Base-by-base conservation (phyloP, 352 stramenopile species). In the Achlya hypogyna region DNA sequence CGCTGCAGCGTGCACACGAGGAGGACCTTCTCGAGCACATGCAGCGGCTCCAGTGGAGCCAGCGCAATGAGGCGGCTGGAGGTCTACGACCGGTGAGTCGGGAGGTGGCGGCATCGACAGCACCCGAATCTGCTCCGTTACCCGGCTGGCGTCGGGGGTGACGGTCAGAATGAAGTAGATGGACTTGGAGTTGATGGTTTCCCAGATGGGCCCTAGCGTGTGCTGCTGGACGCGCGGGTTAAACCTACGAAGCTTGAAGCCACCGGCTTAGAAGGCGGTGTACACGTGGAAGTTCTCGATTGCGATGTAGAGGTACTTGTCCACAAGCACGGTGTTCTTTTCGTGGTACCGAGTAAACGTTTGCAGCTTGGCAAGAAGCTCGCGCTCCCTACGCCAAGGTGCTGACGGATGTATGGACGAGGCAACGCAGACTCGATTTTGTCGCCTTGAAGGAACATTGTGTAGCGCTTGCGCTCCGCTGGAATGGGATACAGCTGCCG, bases 271-370 rank as follows among this genome's bases (percentile, higher is more conserved):
- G n/a, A n/a, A n/a, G n/a, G n/a, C n/a, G n/a, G 4, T 29, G 8
- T 52, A 91, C 82, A 53, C 69, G 69, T 89, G 78, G 29, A 87
- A 88, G 38, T 75, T 75, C 23, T 89, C 78, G 43, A 91, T 72
- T 23, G 78, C 72, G 12, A 91, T 23, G 49, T 78, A 89, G 22
- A 49, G 51, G 25, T 45, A 52, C 35, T 58, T 67, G 23, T 25
- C 8, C 18, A 49, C 28, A 0, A 68, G 69, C 3, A 62, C 64
- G 0, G 70, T 63, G 20, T 74, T 75, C 28, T 47, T 65, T 25
- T 84, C 71, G 14, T 72, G 47, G 29, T 63, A 74, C 5, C 65
- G 65, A 1, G 68, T 56, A 8, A 73, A 64, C 2, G 70, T 59
- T 20, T 83, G 65, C 31, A 84, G 71, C 29, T 76, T 81, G 8